Evolutionary conservation across 2,329 filamentous ascomycete genomes (phyloP), one percentile per base, ranked within the genome.

Genomic region (Pseudogymnoascus sp.): DNA sequence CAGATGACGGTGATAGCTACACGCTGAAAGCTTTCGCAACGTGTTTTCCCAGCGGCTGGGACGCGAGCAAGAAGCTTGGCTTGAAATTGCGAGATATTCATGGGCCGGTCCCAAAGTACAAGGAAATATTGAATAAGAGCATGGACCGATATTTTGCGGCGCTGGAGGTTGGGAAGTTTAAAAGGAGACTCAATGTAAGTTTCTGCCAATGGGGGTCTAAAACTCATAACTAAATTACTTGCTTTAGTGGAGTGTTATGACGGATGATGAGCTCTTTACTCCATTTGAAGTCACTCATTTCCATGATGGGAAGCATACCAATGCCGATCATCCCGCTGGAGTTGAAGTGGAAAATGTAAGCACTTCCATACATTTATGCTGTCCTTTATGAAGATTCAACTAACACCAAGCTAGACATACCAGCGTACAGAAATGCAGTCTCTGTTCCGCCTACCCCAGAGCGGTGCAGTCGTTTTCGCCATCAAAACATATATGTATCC

Each of bases 401-500:
- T 56, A 4, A 56, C 17, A 10, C 29, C 50, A 33, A 56, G 10
- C 44, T 31, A 73, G 77, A 80, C 78, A 0, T 72, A 77, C 40
- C 62, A 88, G 21, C 76, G 85, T 3, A 82, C 78, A 66, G 85
- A 88, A 72, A 75, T 83, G 33, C 85, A 88, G 75, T 85, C 83
- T 0, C 71, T 88, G 35, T 83, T 87, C 74, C 78, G 85, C 1
- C 71, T 88, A 26, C 83, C 83, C 3, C 66, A 73, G 59, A 81
- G 77, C 0, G 75, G 77, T 61, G 83, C 83, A 7, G 60, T 88
- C 19, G 78, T 87, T 0, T 88, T 88, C 73, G 78, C 77, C 0
- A 83, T 87, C 71, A 85, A 87, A 72, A 88, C 85, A 15, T 88
- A 86, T 71, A 74, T 79, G 64, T 87, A 88, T 71, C 77, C 78